A percentile compares a stretch with the other conserved stretches of the same genome.
These are phyloP conservation scores for Aquilaria yunnanensis DNA, from an alignment of 345 rosid genomes.

Conservation along the genomic window DNA sequence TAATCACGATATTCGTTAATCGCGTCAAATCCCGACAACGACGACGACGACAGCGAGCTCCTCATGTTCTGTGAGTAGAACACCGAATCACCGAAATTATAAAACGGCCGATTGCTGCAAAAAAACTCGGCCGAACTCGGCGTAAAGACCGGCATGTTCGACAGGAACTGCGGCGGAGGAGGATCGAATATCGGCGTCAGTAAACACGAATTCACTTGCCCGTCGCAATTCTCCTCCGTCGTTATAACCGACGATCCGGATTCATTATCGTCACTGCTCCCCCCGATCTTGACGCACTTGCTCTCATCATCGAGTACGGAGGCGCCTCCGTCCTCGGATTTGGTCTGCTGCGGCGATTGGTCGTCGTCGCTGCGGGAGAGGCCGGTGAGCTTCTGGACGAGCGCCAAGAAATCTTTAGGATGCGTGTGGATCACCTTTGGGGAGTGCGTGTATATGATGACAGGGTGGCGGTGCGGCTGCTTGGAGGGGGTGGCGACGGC, in stretches of 20 bases:
- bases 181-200: constrained; percentile 32
- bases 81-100: constrained; percentile 38
- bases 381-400: constrained; percentile 91
- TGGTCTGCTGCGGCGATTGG: constrained; percentile 1
- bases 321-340: constrained; percentile 11
- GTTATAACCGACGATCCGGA: constrained; percentile 63
- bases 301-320: constrained; percentile 13
- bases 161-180: constrained; percentile 28
- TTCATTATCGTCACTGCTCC: constrained; percentile 34
- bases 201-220: constrained; percentile 50
- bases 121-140: constrained; percentile 40
- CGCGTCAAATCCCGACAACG: constrained; percentile 33
- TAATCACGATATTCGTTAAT: constrained; percentile 39
- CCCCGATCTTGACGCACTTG: constrained; percentile 6
- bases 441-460: constrained; percentile 89
- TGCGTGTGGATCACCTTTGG: constrained; percentile 86
- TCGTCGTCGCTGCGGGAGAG: constrained; percentile 46
- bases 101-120: constrained; percentile 36
- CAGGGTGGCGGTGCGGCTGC: constrained; percentile 61
- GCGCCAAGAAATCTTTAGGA: constrained; percentile 81
- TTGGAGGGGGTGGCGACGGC: constrained; percentile 20
- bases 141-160: constrained; percentile 39
- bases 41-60: constrained; percentile 37
- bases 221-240: constrained; percentile 52
- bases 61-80: constrained; percentile 42